These are phyloP conservation scores for Cryptosporidium muris DNA, from an alignment of 169 alveolate genomes.

Conservation along the genomic window DNA sequence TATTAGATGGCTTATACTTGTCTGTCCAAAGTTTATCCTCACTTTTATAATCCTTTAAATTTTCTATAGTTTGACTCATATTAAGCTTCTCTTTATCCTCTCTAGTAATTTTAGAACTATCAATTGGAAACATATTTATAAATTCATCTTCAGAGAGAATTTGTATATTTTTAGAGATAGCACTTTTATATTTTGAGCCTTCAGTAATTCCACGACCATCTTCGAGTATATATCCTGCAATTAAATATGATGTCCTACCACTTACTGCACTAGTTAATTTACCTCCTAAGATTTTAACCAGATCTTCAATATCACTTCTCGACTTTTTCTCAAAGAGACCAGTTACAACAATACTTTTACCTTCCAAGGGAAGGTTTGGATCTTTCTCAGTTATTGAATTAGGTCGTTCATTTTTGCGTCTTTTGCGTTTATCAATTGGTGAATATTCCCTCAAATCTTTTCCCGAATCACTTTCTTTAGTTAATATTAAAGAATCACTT, in stretches of 20 bases:
- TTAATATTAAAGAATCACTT: neutral
- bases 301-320: conserved; percentile 46
- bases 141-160: conserved; percentile 83
- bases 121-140: conserved; percentile 69
- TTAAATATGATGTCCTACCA: conserved; percentile 87
- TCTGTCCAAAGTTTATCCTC: conserved; percentile 88
- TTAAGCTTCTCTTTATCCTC: conserved; percentile 55
- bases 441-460: neutral
- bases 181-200: conserved; percentile 90
- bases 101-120: conserved; percentile 60
- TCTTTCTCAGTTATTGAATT: neutral
- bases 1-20: conserved; percentile 90
- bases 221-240: conserved; percentile 91
- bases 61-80: neutral
- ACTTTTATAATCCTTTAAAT: neutral
- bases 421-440: neutral
- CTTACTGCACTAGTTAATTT: conserved; percentile 88
- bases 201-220: conserved; percentile 91
- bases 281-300: conserved; percentile 88
- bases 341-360: conserved; percentile 58
- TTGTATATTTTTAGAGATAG: conserved; percentile 77
- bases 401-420: neutral
- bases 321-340: conserved; percentile 41
- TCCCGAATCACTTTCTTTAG: neutral
- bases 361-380: conserved; percentile 8